These are phyloP conservation scores for Schoenoplectus tabernaemontani DNA, from an alignment of 202 grass and related monocot genomes.

Conservation along the genomic window DNA sequence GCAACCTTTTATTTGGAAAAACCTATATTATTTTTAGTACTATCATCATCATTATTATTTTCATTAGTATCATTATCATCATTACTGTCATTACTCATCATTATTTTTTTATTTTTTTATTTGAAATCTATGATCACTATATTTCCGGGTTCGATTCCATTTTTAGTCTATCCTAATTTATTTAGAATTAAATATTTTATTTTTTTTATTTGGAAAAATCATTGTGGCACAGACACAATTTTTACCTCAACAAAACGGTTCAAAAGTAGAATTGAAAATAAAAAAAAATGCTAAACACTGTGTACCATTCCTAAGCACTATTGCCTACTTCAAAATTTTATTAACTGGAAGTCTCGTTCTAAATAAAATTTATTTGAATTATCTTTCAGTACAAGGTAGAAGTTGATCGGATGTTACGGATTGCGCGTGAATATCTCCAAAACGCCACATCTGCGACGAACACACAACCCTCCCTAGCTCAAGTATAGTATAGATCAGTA, in stretches of 20 bases:
- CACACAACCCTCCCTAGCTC: not conserved
- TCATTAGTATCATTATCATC: too few relatives aligned
- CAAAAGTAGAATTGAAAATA: not conserved
- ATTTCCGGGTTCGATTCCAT: too few relatives aligned
- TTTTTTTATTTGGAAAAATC: not conserved
- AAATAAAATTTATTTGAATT: not conserved
- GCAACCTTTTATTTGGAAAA: too few relatives aligned
- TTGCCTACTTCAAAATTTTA: not conserved
- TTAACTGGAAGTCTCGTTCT: not conserved
- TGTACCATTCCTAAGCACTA: not conserved
- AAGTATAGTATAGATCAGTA: constrained; percentile 16
- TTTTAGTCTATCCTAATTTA: too few relatives aligned
- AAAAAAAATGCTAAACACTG: not conserved
- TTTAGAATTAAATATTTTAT: too few relatives aligned
- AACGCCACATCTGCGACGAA: constrained; percentile 31
- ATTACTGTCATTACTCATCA: too few relatives aligned
- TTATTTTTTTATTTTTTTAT: too few relatives aligned
- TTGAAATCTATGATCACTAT: too few relatives aligned
- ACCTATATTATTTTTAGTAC: too few relatives aligned
- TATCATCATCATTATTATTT: too few relatives aligned
- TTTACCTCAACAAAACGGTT: not conserved
- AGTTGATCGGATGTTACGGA: constrained; percentile 58
- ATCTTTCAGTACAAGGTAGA: constrained; percentile 74
- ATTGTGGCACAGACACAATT: not conserved
- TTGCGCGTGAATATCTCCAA: constrained; percentile 45